Percentiles rank a stretch among this genome's conserved stretches.
These are phyloP conservation scores for Pleurotus giganteus DNA, from an alignment of 768 basidiomycete genomes.

Conservation along the genomic window DNA sequence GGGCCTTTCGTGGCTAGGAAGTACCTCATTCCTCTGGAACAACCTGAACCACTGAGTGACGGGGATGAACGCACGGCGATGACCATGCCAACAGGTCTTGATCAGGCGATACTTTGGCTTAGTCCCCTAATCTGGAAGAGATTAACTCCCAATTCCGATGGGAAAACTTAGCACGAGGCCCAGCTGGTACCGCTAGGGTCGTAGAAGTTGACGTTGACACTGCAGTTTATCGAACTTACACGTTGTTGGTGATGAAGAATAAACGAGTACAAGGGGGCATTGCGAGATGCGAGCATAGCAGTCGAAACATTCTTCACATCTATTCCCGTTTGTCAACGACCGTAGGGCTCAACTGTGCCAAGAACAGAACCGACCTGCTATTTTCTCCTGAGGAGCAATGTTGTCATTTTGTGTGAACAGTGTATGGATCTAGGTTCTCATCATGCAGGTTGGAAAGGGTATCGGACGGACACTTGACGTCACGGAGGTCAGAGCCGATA, in stretches of 20 bases:
- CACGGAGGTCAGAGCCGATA: neutral
- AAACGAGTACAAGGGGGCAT: conserved; percentile 80
- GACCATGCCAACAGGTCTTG: conserved; percentile 67
- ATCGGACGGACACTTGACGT: neutral
- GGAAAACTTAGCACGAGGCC: conserved; percentile 45
- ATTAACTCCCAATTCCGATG: neutral
- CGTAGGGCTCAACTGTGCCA: neutral
- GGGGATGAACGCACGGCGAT: conserved; percentile 57
- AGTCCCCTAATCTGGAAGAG: conserved; percentile 61
- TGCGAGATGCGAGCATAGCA: conserved; percentile 77
- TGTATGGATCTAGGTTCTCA: conserved; percentile 66
- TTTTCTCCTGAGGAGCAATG: conserved; percentile 62
- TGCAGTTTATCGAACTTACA: conserved; percentile 72
- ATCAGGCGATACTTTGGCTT: conserved; percentile 63
- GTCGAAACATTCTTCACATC: conserved; percentile 56
- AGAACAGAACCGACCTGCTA: conserved; percentile 43
- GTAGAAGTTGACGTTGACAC: conserved; percentile 81
- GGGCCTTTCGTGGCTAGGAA: conserved; percentile 66
- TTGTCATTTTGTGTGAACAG: conserved; percentile 57
- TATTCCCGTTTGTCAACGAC: conserved; percentile 54
- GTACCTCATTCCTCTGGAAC: conserved; percentile 80
- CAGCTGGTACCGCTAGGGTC: conserved; percentile 70
- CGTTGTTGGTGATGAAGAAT: conserved; percentile 72
- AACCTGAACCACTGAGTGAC: conserved; percentile 77
- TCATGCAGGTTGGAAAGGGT: neutral